Evolutionary conservation across 768 basidiomycete species (phyloP), one percentile per base, ranked within the genome.

Genomic region (Glaciozyma martinii): DNA sequence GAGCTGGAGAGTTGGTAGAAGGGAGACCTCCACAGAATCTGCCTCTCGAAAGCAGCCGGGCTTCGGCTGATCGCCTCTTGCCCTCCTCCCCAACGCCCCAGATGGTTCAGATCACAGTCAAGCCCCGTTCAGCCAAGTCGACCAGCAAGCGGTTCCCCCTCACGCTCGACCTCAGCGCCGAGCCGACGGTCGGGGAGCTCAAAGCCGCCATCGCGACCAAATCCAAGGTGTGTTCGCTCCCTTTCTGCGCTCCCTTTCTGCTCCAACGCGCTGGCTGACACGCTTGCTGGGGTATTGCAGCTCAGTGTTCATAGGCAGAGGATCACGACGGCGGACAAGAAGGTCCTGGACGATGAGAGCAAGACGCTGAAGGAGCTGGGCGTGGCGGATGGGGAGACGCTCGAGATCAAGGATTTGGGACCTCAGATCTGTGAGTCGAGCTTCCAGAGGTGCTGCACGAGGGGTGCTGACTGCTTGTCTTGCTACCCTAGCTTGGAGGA

Each of bases 371-470:
- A 75, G 19, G 80, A 82, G 32, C 81, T 83, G n/a, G 83, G 82
- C 0, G 74, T 89, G 5, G 73, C 72, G 15, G 81, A 85, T 25
- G 85, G 82, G 15, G 81, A 80, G n/a, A 84, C 86, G 64, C 72
- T 98, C 44, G 76, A 81, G 44, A 80, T 92, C 65, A 95, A 95
- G 76, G 95, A 98, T 76, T 78, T 98, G 37, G 95, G 95, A 0
- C 82, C 86, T 10, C 95, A 99, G 76, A 79, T 94, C 53, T 82
- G 84, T 72, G 23, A 42, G 71, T 29, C 25, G 5, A 25, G 4
- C 43, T 66, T 55, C 60, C 40, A 59, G 60, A 47, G 47, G 53
- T n/a, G 43, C 37, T 59, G 8, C 5, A 19, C 23, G 15, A 44
- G 3, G 42, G 16, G 9, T n/a, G 40, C 40, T 30, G 32, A 55